Base-by-base conservation (phyloP, 352 stramenopile genomes). In the Pilasporangium apinafurcum region DNA sequence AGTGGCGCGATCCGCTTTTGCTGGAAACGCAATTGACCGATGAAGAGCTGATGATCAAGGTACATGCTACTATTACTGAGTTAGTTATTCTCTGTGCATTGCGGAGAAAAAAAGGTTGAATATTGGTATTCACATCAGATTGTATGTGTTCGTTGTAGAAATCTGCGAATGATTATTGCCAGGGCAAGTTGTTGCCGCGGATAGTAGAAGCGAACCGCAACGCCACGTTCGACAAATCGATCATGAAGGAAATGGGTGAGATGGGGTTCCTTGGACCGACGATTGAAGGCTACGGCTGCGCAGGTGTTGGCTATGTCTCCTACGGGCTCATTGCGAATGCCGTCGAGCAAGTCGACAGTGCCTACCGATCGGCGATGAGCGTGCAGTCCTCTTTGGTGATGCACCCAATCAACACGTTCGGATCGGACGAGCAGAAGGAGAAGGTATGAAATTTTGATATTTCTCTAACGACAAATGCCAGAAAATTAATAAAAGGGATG, bases 341-440 rank as follows among this genome's bases (percentile, higher is more conserved):
- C 29, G 92, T 99, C 14, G 96, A 99, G 75, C 59, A 81, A 24
- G 78, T 99, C 4, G 96, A 99, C 78, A 98, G 89, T 26, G 83
- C 81, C 8, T 99, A 99, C 72, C 77, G 96, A 18, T 98, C 90
- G 28, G 92, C 94, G 36, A 98, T 99, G 92, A 97, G 84, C 53
- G 96, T 99, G 24, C 96, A 98, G 68, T 98, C 85, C 41, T 97
- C 88, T 32, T 66, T 99, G 14, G 96, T 99, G 24, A 98, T 99
- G 96, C 90, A 98, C 68, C 96, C 96, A 30, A 98, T 99, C 67
- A 97, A 98, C 65, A 91, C 81, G 5, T 99, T 98, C 56, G 96
- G 95, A 16, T 96, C 81, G 37, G 93, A 98, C 14, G 81, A 96
- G 45, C 85, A 98, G 61, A 98, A 98, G 72, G 70, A 95, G 20